Evolutionary conservation across 495 filamentous ascomycete species (phyloP), one percentile per base, ranked within the genome.

Genomic region (Cercophora samala): DNA sequence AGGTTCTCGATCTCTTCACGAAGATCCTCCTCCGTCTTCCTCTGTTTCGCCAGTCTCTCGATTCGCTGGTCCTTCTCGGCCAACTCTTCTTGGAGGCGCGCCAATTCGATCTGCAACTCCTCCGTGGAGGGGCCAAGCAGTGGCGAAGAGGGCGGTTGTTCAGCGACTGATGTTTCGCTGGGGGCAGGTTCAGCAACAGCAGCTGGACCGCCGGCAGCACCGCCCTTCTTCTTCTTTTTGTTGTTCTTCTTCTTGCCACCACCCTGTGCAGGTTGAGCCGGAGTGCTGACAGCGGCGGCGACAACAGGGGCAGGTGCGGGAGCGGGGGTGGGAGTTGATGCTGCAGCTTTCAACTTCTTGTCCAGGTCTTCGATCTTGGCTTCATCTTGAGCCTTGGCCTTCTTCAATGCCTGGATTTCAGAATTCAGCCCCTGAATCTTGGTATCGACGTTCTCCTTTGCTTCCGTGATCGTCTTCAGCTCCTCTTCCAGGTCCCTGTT

Each of bases 1-100:
- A 97, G 80, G 17, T 84, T 86, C 74, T 97, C 94, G 65, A 97
- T 90, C 75, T 97, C 93, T 69, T 97, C 94, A 56, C 84, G 84
- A 37, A 97, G 77, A 17, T 88, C 89, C n/a, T 95, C 92, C 66
- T 93, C 86, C 21, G 89, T 86, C 75, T 89, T 90, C 23, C 89
- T 75, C 73, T 90, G 91, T 23, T 81, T 80, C 13, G 83, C 82
- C 11, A 96, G 79, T 18, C 78, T 79, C 22, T 90, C 87, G 64
- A 96, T 92, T 3, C 84, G 84, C 15, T 77, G 78, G 66, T 93
- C 89, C 70, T 94, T 96, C 26, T 89, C 82, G n/a, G 82, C 78
- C 13, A 96, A 67, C 64, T 90, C 85, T n/a, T 81, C 75, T 54
- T 85, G 85, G 37, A 95, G 75, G 2, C 75, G 74, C 1, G 68